phyloP scores from a whole-genome alignment of 2,329 filamentous ascomycete genomes.

The Talaromyces sp. region DNA sequence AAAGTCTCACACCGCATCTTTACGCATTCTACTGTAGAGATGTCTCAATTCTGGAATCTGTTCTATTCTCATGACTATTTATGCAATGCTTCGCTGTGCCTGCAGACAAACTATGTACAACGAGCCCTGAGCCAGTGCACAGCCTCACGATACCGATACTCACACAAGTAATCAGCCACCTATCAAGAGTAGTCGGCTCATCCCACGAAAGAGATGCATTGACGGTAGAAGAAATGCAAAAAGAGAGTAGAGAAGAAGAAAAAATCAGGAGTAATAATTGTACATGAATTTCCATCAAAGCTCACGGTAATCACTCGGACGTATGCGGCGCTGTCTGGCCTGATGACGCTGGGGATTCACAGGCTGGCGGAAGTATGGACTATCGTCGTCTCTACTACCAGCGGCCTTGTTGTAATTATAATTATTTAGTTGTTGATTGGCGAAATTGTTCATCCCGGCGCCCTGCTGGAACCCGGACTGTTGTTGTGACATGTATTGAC shows the following conservation, averaged over 20 bases:
- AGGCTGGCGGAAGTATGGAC: slow-evolving; percentile 91
- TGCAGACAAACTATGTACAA: slow-evolving; percentile 1
- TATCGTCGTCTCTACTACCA: slow-evolving; percentile 68
- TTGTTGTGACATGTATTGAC: slow-evolving; percentile 25
- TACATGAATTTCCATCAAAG: slow-evolving; percentile 46
- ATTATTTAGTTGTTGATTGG: slow-evolving; percentile 57
- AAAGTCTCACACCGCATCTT: background rate
- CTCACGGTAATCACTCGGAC: slow-evolving; percentile 89
- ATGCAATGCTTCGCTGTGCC: background rate
- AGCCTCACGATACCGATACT: background rate
- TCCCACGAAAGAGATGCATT: background rate
- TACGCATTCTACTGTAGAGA: background rate
- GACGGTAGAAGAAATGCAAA: background rate
- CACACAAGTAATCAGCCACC: background rate
- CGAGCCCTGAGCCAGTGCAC: background rate
- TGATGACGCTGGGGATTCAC: slow-evolving; percentile 91
- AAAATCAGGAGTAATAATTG: background rate
- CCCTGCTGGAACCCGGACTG: slow-evolving; percentile 32
- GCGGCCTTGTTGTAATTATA: slow-evolving; percentile 45
- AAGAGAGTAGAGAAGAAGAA: background rate
- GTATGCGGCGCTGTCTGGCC: slow-evolving; percentile 71
- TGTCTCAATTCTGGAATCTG: background rate
- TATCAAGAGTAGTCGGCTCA: background rate
- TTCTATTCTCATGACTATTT: background rate
- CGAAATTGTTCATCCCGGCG: slow-evolving; percentile 44